Evolutionary conservation across 805 yeast species (phyloP).

Genomic region (Teunomyces gatunensis): DNA sequence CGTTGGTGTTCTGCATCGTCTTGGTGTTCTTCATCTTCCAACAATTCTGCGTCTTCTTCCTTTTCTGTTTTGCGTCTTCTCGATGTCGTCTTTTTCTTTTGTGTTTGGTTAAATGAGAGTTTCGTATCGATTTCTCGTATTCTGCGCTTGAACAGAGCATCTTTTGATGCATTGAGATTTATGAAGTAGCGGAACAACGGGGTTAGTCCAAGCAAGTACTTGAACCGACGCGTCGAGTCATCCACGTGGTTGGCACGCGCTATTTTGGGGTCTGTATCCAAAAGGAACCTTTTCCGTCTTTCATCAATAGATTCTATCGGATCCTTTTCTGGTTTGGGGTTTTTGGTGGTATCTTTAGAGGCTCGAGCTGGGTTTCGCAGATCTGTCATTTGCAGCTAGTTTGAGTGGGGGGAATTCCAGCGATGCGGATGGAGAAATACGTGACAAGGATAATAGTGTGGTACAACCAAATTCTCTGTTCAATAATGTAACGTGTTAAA

Average conservation of each 20-base stretch:
- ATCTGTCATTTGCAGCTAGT: constrained; percentile 4
- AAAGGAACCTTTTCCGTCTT: constrained; percentile 47
- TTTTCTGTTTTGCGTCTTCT: constrained; percentile 87
- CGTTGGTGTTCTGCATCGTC: constrained; percentile 46
- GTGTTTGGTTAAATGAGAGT: constrained; percentile 34
- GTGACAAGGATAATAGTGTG: too few relatives aligned
- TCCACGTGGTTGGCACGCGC: constrained; percentile 52
- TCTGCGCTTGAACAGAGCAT: constrained; percentile 62
- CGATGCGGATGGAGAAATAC: not conserved
- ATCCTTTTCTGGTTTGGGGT: not conserved
- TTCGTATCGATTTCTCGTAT: constrained; percentile 56
- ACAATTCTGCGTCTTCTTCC: constrained; percentile 91
- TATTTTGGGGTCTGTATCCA: constrained; percentile 53
- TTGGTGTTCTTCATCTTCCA: constrained; percentile 75
- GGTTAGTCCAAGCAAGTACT: constrained; percentile 75
- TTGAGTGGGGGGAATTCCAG: not conserved
- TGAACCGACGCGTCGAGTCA: constrained; percentile 76
- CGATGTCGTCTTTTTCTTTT: constrained; percentile 21
- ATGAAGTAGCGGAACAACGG: constrained; percentile 87
- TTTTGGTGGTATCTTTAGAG: not conserved
- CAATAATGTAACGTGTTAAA: not conserved
- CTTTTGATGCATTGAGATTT: constrained; percentile 75
- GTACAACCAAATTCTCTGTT: too few relatives aligned
- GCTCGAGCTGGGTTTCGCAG: not conserved
- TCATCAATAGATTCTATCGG: constrained; percentile 19